Conservation (phyloP, 139 green algal genomes). For the Coelastrella sp. region DNA sequence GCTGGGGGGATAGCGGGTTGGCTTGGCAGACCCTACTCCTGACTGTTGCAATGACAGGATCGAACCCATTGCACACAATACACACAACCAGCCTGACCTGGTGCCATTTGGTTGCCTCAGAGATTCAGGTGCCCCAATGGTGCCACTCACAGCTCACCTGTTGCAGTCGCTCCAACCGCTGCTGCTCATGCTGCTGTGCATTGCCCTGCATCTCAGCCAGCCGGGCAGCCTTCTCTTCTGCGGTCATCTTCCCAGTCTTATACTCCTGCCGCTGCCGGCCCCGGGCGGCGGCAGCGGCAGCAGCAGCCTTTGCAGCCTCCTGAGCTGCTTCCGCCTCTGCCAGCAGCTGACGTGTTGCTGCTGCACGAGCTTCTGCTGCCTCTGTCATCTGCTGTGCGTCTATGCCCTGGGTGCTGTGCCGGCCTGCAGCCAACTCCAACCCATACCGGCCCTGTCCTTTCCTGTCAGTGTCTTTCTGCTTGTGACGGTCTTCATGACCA, state of each 20-base stretch:
- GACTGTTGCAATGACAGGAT: no score
- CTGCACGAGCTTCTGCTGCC: slow-evolving; percentile 20
- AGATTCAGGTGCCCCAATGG: not conserved
- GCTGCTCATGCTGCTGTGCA: slow-evolving; percentile 78
- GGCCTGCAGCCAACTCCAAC: not conserved
- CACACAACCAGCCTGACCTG: not conserved
- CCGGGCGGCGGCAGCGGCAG: not conserved
- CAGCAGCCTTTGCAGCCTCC: slow-evolving; percentile 58
- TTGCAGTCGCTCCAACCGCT: slow-evolving; percentile 64
- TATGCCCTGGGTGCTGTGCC: not conserved
- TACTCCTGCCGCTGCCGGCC: slow-evolving; percentile 57
- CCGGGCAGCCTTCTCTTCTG: slow-evolving; percentile 77
- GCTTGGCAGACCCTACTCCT: no score
- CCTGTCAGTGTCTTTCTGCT: not conserved
- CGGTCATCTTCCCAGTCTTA: slow-evolving; percentile 68
- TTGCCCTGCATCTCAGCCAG: slow-evolving; percentile 91
- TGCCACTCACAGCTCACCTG: not conserved
- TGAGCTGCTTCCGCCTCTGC: slow-evolving; percentile 76
- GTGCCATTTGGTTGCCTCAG: no score
- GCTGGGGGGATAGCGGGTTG: no score
- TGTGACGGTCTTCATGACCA: not conserved
- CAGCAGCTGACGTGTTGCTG: slow-evolving; percentile 65
- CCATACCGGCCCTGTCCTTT: not conserved
- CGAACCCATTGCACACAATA: not conserved
- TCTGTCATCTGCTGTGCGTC: slow-evolving; percentile 1